Evolutionary conservation across 192 early-diverging fungal genomes (phyloP).

Genomic region (Ramicandelaber brevisporus): DNA sequence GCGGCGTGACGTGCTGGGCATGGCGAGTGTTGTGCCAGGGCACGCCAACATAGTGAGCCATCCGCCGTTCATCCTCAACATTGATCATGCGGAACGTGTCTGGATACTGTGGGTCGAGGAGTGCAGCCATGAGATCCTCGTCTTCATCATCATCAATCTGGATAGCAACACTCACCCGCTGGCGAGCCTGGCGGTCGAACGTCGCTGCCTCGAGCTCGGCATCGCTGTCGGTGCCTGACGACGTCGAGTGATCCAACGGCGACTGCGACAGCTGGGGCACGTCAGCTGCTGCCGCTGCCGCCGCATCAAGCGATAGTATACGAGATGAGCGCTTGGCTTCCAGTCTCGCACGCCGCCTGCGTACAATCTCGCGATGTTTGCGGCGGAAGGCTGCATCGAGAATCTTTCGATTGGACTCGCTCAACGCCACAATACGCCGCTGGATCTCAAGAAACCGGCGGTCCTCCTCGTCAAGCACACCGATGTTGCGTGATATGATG

Average conservation of each 20-base stretch:
- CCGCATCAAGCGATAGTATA: too few relatives aligned
- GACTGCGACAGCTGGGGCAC: neutral
- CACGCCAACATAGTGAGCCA: constrained; percentile 3
- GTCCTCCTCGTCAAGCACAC: constrained; percentile 48
- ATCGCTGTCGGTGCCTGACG: constrained; percentile 3
- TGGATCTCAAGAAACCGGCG: constrained; percentile 38
- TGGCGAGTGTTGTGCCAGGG: neutral
- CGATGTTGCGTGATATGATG: constrained; percentile 43
- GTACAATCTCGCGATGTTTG: constrained; percentile 7
- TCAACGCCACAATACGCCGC: constrained; percentile 29
- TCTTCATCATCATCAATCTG: constrained; percentile 65
- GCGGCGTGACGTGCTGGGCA: neutral
- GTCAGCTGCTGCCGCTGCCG: constrained; percentile 5
- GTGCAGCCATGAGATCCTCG: constrained; percentile 36
- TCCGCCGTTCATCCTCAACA: constrained; percentile 4
- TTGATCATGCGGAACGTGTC: constrained; percentile 37
- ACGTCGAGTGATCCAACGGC: neutral
- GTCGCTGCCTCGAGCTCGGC: constrained; percentile 10
- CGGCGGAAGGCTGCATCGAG: constrained; percentile 23
- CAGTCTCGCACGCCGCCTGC: too few relatives aligned
- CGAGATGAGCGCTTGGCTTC: too few relatives aligned
- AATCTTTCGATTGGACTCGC: constrained; percentile 30
- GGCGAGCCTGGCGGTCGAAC: constrained; percentile 7
- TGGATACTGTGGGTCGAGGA: constrained; percentile 23
- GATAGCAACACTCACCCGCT: constrained; percentile 25